phyloP scores from a whole-genome alignment of 1,284 basidiomycete genomes.

The Vanrija sp. region DNA sequence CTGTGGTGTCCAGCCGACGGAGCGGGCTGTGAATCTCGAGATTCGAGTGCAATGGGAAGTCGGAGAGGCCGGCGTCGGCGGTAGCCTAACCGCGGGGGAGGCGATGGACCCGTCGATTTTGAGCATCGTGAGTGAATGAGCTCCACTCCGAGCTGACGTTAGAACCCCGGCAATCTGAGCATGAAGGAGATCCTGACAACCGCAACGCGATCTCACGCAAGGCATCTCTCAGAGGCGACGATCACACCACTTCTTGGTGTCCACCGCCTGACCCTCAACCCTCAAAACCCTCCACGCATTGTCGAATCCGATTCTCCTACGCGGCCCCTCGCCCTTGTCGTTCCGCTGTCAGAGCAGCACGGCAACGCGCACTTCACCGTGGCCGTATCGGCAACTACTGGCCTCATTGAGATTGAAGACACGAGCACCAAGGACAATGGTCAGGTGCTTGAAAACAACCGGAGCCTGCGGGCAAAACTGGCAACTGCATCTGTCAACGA shows the following conservation, averaged over 20 bases:
- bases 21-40: conserved; percentile 26
- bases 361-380: conserved; percentile 22
- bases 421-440: conserved; percentile 24
- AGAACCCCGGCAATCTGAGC: conserved; percentile 30
- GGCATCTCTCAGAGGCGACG: conserved; percentile 27
- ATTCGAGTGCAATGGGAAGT: conserved; percentile 38
- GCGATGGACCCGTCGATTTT: conserved; percentile 27
- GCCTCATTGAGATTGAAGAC: conserved; percentile 41
- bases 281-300: conserved; percentile 28
- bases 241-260: conserved; percentile 24
- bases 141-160: not conserved
- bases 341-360: conserved; percentile 31
- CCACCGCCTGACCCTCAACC: conserved; percentile 27
- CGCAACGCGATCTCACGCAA: conserved; percentile 36
- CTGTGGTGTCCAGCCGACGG: conserved; percentile 17
- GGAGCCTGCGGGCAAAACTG: conserved; percentile 22
- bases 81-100: conserved; percentile 31
- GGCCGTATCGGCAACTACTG: conserved; percentile 32
- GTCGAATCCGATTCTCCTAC: conserved; percentile 16
- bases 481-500: conserved; percentile 32
- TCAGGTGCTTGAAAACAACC: conserved; percentile 16
- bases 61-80: conserved; percentile 36
- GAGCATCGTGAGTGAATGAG: conserved; percentile 25
- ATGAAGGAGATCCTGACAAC: conserved; percentile 29
- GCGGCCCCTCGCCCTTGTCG: conserved; percentile 30